Percentiles rank a stretch among this genome's conserved stretches.
Conservation (phyloP, 108 stramenopile genomes). For the Phaeodactylum tricornutum region DNA sequence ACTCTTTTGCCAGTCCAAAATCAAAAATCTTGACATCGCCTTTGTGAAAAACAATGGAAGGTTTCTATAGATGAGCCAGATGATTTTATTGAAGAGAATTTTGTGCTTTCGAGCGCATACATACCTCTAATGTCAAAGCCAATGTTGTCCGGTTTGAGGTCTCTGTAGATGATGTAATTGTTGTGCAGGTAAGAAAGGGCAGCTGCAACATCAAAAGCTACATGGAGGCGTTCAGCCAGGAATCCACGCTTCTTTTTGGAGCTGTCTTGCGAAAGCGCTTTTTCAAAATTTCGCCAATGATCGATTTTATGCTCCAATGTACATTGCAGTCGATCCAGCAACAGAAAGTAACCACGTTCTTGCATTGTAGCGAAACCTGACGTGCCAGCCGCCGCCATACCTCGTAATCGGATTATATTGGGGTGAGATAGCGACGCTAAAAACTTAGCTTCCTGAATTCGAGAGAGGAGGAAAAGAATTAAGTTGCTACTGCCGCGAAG, state of each 20-base stretch:
- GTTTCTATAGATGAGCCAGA: too few relatives aligned
- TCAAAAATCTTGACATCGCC: slow-evolving; percentile 53
- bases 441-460: slow-evolving; percentile 37
- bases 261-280: slow-evolving; percentile 9
- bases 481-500: not conserved
- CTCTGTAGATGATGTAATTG: slow-evolving; percentile 60
- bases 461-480: not conserved
- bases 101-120: slow-evolving; percentile 1
- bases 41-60: too few relatives aligned
- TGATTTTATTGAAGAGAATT: not conserved
- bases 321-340: slow-evolving; percentile 70
- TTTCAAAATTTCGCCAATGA: slow-evolving; percentile 31
- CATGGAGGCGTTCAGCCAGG: slow-evolving; percentile 48
- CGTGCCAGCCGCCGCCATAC: slow-evolving; percentile 66
- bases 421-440: slow-evolving; percentile 44
- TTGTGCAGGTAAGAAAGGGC: slow-evolving; percentile 60
- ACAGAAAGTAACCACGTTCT: slow-evolving; percentile 65
- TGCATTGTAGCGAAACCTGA: slow-evolving; percentile 35
- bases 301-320: slow-evolving; percentile 54
- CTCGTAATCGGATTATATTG: slow-evolving; percentile 57
- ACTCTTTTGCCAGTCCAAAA: slow-evolving; percentile 50
- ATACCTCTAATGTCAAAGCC: slow-evolving; percentile 48
- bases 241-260: slow-evolving; percentile 25
- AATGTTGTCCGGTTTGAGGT: slow-evolving; percentile 66
- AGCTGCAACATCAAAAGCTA: slow-evolving; percentile 66